These are phyloP conservation scores for Pachysandra terminalis DNA, from an alignment of 164 flowering plant species.

Conservation along the genomic window DNA sequence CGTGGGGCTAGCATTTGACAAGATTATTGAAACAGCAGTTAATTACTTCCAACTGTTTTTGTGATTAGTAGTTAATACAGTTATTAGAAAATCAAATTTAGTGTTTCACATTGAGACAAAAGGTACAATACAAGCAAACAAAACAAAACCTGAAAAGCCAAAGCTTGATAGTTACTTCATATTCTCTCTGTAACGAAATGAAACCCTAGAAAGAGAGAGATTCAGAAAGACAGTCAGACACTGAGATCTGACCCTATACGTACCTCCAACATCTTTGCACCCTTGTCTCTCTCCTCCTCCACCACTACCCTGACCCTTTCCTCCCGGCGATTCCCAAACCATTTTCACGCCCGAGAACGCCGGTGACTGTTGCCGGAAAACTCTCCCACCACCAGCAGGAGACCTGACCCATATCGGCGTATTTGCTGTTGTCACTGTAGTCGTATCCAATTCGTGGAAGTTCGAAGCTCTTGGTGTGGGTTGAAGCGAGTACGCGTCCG, in stretches of 20 bases:
- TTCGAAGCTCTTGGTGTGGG: conserved; percentile 62
- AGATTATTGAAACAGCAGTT: no score
- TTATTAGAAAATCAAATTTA: no score
- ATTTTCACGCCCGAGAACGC: conserved; percentile 26
- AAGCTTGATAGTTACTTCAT: no score
- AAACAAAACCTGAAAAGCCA: no score
- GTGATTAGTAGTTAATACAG: no score
- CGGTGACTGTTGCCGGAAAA: conserved; percentile 42
- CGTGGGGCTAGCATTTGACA: no score
- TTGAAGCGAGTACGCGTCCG: conserved; percentile 64
- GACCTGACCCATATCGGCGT: conserved; percentile 47
- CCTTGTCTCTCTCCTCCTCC: conserved; percentile 29
- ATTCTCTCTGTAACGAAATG: no score
- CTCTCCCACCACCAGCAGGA: conserved; percentile 40
- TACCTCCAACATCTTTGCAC: conserved; percentile 38
- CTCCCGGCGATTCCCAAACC: conserved; percentile 43
- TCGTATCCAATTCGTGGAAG: conserved; percentile 46
- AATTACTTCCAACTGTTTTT: no score
- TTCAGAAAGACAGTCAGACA: neutral
- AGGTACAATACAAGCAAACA: no score
- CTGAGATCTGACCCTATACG: conserved; percentile 4
- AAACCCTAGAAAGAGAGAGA: no score
- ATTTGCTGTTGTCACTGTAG: conserved; percentile 20
- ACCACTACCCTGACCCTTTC: conserved; percentile 24
- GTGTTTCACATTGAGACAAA: no score